Evolutionary conservation across 163 green algal genomes (phyloP), one percentile per base, ranked within the genome.

Genomic region (Chlamydomonas reinhardtii): DNA sequence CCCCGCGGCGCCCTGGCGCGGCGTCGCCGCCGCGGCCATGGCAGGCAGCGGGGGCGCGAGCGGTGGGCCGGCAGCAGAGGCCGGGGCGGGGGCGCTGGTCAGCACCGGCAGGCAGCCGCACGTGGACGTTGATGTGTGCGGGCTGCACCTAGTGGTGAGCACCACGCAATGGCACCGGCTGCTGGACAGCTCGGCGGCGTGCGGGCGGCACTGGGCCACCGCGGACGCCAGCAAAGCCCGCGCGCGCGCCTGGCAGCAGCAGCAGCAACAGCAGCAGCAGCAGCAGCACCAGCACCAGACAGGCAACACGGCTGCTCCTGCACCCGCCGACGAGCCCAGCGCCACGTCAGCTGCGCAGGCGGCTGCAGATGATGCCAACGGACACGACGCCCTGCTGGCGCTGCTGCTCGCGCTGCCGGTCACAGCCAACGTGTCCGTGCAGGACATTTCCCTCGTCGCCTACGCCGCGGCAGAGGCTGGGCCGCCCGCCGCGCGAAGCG

Each of bases 101-200:
- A 37, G 35, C n/a, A 25, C 14, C 71, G 31, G 37, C 31, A 48
- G 2, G 31, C 78, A 54, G 34, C 82, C 72, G 8, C 82, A 82
- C 16, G 17, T 87, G 25, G 73, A 89, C 61, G 25, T 91, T 16
- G 72, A 84, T 48, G 4, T 86, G 19, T 74, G 73, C 48, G 77
- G 73, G 1, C 39, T 83, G 32, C 56, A 83, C 59, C 1, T 61
- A n/a, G 25, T 85, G 27, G 76, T 82, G 27, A 82, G 69, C 4
- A 72, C 54, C 20, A 89, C 75, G 4, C 84, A 89, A 22, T 89
- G 84, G 84, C 39, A 89, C 16, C 34, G 31, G 11, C 22, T 89
- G 56, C 29, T 71, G 22, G 68, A 82, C 76, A 76, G 70, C n/a
- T 25, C 71, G 20, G 37, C 54, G 35, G 84, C 75, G 2, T 85